Conservation (phyloP, 306 rosid species). For the Delonix regia region DNA sequence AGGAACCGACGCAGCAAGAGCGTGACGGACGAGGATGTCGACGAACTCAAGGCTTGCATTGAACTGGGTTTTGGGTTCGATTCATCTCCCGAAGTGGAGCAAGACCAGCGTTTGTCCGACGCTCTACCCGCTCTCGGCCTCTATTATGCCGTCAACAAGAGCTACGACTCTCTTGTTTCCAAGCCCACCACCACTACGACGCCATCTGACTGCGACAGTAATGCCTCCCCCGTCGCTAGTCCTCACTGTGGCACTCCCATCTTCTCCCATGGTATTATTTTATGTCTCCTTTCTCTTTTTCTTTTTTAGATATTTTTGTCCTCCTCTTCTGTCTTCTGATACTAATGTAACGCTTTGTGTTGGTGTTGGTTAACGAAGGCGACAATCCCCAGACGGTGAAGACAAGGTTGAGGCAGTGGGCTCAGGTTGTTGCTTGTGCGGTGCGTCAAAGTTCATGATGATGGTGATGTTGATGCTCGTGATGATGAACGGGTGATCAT, state of each 20-base stretch:
- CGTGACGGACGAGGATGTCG: constrained; percentile 84
- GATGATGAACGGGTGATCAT: neutral
- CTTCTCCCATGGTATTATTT: constrained; percentile 50
- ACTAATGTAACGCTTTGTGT: neutral
- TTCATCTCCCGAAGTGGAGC: constrained; percentile 54
- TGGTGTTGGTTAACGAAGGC: constrained; percentile 45
- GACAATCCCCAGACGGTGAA: constrained; percentile 86
- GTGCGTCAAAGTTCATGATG: constrained; percentile 63
- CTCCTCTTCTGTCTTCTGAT: neutral
- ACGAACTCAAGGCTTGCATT: constrained; percentile 90
- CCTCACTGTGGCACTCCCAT: constrained; percentile 54
- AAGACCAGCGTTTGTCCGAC: constrained; percentile 66
- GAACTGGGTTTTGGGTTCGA: constrained; percentile 90
- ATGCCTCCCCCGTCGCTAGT: constrained; percentile 61
- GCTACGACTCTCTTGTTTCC: constrained; percentile 52
- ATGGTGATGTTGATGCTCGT: constrained; percentile 5
- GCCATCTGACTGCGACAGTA: constrained; percentile 59
- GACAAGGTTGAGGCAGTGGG: constrained; percentile 90
- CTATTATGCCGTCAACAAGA: constrained; percentile 77
- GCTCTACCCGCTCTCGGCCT: constrained; percentile 86
- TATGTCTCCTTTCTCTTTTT: neutral
- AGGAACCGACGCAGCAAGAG: constrained; percentile 73
- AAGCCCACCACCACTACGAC: constrained; percentile 40
- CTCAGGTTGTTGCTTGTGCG: constrained; percentile 95
- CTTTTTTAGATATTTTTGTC: neutral